Percentiles rank a stretch among this genome's conserved stretches.
Conservation (phyloP, 371 early-diverging fungal species). For the Globomyces sp. region DNA sequence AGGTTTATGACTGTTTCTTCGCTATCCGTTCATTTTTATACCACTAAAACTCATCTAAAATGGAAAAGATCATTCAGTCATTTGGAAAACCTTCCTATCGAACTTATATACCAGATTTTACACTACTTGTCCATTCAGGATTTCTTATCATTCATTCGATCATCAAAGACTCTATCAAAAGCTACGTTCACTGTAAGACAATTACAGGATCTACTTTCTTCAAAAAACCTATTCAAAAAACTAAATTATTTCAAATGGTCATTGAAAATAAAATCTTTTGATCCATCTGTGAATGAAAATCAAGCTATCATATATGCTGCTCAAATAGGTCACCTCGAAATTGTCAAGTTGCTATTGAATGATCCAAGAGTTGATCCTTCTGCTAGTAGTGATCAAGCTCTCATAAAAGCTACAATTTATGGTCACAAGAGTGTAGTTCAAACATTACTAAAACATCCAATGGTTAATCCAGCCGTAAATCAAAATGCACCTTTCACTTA, state of each 20-base stretch:
- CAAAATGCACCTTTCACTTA: neutral
- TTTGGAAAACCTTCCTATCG: no score
- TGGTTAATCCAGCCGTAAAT: conserved; percentile 6
- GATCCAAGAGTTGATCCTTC: conserved; percentile 1
- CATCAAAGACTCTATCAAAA: no score
- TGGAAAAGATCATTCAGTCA: no score
- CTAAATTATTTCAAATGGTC: no score
- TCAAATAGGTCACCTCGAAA: neutral
- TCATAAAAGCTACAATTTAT: neutral
- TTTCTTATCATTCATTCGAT: no score
- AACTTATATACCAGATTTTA: no score
- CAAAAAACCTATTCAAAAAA: neutral
- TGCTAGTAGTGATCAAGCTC: neutral
- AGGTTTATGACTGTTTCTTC: no score
- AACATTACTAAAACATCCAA: conserved; percentile 4
- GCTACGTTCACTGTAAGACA: no score
- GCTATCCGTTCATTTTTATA: no score
- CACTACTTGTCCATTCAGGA: no score
- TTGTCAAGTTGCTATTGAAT: neutral
- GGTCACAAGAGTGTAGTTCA: neutral
- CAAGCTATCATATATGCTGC: neutral
- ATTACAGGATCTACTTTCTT: no score
- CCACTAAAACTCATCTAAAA: no score
- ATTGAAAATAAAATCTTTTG: neutral
- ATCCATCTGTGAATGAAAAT: neutral